phyloP scores from a whole-genome alignment of 2,329 filamentous ascomycete genomes.

The Calonectria pseudoreteaudii region DNA sequence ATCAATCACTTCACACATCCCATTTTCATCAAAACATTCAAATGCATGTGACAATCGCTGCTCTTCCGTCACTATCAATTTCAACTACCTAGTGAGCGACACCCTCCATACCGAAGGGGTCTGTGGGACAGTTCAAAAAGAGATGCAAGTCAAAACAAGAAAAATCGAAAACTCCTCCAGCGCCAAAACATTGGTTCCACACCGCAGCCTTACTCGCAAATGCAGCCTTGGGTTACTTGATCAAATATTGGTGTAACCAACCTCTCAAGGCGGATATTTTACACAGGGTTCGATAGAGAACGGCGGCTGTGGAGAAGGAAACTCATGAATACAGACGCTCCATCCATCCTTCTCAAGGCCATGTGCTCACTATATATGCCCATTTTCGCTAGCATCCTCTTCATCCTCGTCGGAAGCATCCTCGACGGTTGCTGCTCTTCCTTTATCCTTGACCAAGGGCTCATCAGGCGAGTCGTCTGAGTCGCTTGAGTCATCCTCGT shows the following conservation, averaged over 20 bases:
- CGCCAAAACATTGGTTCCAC: slow-evolving; percentile 12
- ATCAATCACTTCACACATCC: background rate
- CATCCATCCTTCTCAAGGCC: background rate
- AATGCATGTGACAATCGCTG: background rate
- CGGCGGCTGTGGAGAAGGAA: background rate
- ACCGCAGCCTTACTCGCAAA: slow-evolving; percentile 1
- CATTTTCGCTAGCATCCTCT: slow-evolving; percentile 27
- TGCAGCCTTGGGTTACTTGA: slow-evolving; percentile 5
- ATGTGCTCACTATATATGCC: background rate
- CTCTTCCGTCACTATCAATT: slow-evolving; percentile 2
- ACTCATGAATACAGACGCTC: slow-evolving; percentile 15
- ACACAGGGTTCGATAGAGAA: background rate
- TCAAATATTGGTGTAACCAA: background rate
- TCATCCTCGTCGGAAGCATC: slow-evolving; percentile 53
- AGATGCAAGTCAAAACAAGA: background rate
- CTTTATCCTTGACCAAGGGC: slow-evolving; percentile 54
- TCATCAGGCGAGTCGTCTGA: slow-evolving; percentile 23
- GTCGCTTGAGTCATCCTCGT: slow-evolving; percentile 22
- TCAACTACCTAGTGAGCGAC: background rate
- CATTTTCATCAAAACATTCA: background rate
- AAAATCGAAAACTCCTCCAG: slow-evolving; percentile 17
- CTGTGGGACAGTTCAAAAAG: background rate
- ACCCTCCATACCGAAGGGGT: background rate
- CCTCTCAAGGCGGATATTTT: slow-evolving; percentile 13
- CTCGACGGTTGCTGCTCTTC: slow-evolving; percentile 60